Conservation (phyloP, 768 basidiomycete species). For the Daedaleopsis sinensis region DNA sequence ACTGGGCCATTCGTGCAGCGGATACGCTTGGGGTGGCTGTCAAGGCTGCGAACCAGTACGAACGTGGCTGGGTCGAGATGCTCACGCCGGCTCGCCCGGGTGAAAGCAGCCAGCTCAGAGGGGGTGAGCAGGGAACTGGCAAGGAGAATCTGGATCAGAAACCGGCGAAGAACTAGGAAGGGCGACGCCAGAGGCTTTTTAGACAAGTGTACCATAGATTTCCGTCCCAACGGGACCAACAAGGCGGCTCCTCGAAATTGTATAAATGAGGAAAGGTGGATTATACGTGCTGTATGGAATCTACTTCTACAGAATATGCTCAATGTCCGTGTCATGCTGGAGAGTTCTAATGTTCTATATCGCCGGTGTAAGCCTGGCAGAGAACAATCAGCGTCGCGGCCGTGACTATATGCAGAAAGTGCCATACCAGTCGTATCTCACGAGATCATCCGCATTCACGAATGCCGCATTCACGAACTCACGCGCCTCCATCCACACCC, state of each 20-base stretch:
- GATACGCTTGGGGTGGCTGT: conserved; percentile 62
- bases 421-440: conserved; percentile 85
- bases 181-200: background rate
- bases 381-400: conserved; percentile 7
- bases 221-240: background rate
- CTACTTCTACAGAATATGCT: conserved; percentile 17
- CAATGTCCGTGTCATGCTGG: conserved; percentile 7
- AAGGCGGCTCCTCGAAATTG: background rate
- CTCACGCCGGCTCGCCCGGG: conserved; percentile 25
- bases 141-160: conserved; percentile 8
- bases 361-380: conserved; percentile 52
- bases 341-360: conserved; percentile 34
- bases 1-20: conserved; percentile 67
- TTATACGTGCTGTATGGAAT: conserved; percentile 12
- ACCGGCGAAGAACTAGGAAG: background rate
- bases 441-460: conserved; percentile 80
- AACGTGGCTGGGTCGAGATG: conserved; percentile 55
- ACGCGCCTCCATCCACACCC: conserved; percentile 93
- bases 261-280: background rate
- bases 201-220: background rate
- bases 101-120: background rate
- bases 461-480: conserved; percentile 81
- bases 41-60: conserved; percentile 76
- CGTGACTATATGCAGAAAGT: background rate
- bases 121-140: conserved; percentile 6